phyloP scores from a whole-genome alignment of 305 asterid genomes.

The Fraxinus angustifolia region DNA sequence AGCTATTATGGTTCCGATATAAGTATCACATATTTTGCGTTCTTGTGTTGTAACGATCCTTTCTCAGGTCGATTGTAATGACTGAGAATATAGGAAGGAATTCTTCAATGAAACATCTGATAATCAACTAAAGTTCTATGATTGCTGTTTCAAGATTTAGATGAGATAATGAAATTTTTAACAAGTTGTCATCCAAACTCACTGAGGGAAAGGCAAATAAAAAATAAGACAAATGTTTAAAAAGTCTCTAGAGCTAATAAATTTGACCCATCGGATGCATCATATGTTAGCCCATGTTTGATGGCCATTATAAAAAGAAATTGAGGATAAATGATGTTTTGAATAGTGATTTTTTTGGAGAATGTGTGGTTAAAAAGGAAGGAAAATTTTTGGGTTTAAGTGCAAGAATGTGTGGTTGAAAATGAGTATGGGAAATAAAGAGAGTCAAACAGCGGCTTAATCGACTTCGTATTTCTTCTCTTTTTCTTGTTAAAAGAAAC shows the following conservation, averaged over 20 bases:
- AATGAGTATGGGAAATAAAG: not conserved
- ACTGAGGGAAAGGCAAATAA: not conserved
- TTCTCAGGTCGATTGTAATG: not conserved
- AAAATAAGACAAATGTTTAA: not conserved
- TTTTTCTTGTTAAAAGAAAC: not conserved
- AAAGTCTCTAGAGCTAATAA: not conserved
- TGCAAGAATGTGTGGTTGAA: not conserved
- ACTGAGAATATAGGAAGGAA: not conserved
- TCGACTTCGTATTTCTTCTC: not conserved
- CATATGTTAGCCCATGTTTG: not conserved
- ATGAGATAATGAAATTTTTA: not conserved
- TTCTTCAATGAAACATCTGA: not conserved
- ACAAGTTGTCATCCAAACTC: slow-evolving; percentile 7
- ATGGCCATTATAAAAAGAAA: not conserved
- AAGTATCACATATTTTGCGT: not conserved
- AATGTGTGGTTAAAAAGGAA: not conserved
- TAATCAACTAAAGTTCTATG: not conserved
- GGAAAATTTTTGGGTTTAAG: not conserved
- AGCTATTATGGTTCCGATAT: not conserved
- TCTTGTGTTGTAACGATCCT: not conserved
- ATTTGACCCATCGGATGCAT: not conserved
- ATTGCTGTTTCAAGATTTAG: not conserved
- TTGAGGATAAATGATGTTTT: not conserved
- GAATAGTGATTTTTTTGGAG: not conserved
- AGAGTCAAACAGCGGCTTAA: not conserved